phyloP scores from a whole-genome alignment of 805 yeast genomes.

The Wickerhamiella occidentalis region DNA sequence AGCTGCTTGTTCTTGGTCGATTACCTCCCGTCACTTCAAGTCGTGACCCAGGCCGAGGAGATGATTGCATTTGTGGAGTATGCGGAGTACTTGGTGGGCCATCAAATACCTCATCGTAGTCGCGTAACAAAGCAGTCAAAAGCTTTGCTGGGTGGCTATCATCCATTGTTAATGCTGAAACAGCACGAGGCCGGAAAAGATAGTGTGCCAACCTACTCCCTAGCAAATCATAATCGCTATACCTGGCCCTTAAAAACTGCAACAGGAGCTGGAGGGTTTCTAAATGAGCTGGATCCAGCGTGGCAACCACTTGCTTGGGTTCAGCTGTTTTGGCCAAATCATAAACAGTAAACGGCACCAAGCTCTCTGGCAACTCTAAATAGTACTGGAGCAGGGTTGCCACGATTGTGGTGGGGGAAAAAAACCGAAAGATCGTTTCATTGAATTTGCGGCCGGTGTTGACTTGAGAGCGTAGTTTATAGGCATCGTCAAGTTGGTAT shows the following conservation, averaged over 20 bases:
- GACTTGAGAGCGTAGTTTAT: slow-evolving; percentile 40
- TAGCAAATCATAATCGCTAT: slow-evolving; percentile 11
- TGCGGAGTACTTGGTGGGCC: neutral
- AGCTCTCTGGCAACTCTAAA: slow-evolving; percentile 63
- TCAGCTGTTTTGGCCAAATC: slow-evolving; percentile 37
- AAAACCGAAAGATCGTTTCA: slow-evolving; percentile 28
- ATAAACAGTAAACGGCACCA: slow-evolving; percentile 49
- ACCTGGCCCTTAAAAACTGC: slow-evolving; percentile 14
- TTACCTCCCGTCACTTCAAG: neutral
- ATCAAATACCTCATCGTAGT: slow-evolving; percentile 20
- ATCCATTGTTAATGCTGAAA: slow-evolving; percentile 22
- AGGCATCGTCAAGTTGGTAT: slow-evolving; percentile 44
- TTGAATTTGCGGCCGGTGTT: slow-evolving; percentile 27
- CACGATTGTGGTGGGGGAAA: slow-evolving; percentile 41
- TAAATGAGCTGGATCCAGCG: slow-evolving; percentile 19
- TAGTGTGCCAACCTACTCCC: slow-evolving; percentile 19
- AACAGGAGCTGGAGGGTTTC: slow-evolving; percentile 18
- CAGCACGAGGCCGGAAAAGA: slow-evolving; percentile 26
- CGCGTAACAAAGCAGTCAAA: slow-evolving; percentile 20
- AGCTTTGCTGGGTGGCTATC: slow-evolving; percentile 25
- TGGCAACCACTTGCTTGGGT: slow-evolving; percentile 20
- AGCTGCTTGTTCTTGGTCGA: neutral
- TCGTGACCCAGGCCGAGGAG: neutral
- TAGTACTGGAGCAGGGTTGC: slow-evolving; percentile 53
- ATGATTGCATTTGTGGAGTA: neutral